Base-by-base conservation (phyloP, 2,329 filamentous ascomycete species). In the Phyllosticta citribraziliensis region DNA sequence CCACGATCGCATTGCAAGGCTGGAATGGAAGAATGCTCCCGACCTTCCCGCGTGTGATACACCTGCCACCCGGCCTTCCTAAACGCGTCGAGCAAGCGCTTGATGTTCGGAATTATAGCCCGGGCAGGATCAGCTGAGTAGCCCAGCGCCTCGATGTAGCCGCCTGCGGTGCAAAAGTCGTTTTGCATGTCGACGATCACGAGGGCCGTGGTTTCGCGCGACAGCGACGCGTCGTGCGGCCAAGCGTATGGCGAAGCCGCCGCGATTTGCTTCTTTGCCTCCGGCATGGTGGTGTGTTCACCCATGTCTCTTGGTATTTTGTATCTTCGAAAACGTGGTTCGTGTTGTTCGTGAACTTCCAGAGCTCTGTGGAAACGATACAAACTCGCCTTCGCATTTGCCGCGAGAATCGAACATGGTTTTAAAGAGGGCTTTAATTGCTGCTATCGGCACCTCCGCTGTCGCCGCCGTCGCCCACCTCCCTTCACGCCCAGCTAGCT, bases 141-240 rank as follows among this genome's bases (percentile, higher is more conserved):
- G 64, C 76, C 77, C 70, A 82, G 79, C 50, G 74, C 65, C 5
- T 70, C 71, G 57, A 82, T 76, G 65, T 83, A 83, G 61, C 80
- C 80, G 60, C 71, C 74, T 8, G 74, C 66, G 51, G 77, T 72
- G 66, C 77, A 77, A 69, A 79, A 68, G 55, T 69, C 67, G 55
- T 68, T 67, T 58, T 69, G 68, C 40, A 69, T 67, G 24, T 68
- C 67, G 53, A 70, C 67, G 24, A 70, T 62, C 24, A 68, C 57
- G 1, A 69, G 60, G 6, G 67, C 66, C 2, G 64, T 67, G 5
- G 61, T 62, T 57, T 67, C 67, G 50, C 66, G 65, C 9, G 72
- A 69, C 56, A 80, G 73, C 14, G 69, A 67, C 19, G 66, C 57
- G 64, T 76, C 69, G 65, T 75, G 72, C 0, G 76, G 76, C 74